Base-by-base conservation (phyloP, 306 rosid genomes). In the Rubus idaeus region DNA sequence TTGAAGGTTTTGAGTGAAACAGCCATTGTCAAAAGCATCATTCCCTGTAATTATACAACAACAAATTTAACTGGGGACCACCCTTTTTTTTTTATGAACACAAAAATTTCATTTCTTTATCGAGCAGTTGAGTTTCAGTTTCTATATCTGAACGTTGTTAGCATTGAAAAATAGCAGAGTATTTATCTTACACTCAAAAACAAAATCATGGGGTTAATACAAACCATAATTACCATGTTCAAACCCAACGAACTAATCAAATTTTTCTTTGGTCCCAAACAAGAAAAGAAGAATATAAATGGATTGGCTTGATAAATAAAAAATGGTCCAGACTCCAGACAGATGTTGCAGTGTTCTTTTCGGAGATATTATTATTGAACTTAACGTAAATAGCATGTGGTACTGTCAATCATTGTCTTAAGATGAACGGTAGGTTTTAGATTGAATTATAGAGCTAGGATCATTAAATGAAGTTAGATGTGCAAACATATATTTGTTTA, bases 1-100 rank as follows among this genome's bases (percentile, higher is more conserved):
- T 73, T 85, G 74, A 88, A 74, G 79, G 85, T 83, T 47, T 84
- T 76, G 20, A 90, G 83, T 56, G 93, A 81, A 57, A 86, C 87
- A 26, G 95, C 88, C 40, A 86, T 70, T 14, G 89, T 87, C 64
- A 92, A 83, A 37, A 90, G 86, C 78, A 75, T 75, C 86, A 90
- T 75, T 52, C 96, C 97, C 91, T 87, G 87, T 16, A 39, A 17
- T 64, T 64, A 17, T 64, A 18, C 39, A 39, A 63, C 49, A 17
- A 17, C 69, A 60, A 68, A 60, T 74, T 11, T 64, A 12, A 40
- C 23, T 13, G 7, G 78, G 57, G 6, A 56, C 64, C 10, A 23
- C 21, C 9, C 11, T 11, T 5, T 26, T 52, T 46, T 23, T 23
- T 53, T 10, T 66, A 71, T 56, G 64, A 64, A 6, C 14, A 47